Evolutionary conservation across 1,139 yeast genomes (phyloP).

Genomic region (Arxiozyma bovina): DNA sequence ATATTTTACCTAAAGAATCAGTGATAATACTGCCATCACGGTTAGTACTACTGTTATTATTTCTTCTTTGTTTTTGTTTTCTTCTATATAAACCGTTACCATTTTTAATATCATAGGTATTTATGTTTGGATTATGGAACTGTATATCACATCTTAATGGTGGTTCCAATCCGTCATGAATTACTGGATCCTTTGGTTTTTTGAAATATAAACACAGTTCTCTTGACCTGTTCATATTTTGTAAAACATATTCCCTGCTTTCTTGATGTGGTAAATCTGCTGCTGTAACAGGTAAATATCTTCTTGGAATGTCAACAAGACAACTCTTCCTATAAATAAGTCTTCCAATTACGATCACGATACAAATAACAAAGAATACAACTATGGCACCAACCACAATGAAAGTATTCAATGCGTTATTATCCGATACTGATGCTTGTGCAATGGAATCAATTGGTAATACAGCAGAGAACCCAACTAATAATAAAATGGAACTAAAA

Average conservation of each 20-base stretch:
- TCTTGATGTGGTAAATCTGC: conserved; percentile 51
- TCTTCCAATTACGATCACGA: conserved; percentile 43
- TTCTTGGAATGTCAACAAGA: conserved; percentile 66
- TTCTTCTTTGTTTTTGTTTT: not conserved
- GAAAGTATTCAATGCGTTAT: conserved; percentile 53
- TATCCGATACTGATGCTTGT: conserved; percentile 49
- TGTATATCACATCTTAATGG: conserved; percentile 21
- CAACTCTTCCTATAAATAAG: conserved; percentile 51
- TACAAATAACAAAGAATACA: conserved; percentile 43
- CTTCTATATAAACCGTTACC: not conserved
- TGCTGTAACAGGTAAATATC: conserved; percentile 56
- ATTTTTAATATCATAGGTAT: not conserved
- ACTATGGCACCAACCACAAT: conserved; percentile 70
- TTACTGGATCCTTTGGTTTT: conserved; percentile 24
- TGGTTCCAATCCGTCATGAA: conserved; percentile 30
- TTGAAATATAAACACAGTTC: conserved; percentile 22
- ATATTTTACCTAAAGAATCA: conserved; percentile 12
- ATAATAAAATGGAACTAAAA: conserved; percentile 41
- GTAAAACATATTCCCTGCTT: conserved; percentile 37
- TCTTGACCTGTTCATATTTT: conserved; percentile 34
- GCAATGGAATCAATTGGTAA: conserved; percentile 70
- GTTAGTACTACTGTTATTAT: not conserved
- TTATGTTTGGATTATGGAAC: not conserved
- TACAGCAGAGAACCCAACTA: conserved; percentile 52
- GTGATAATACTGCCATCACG: not conserved